Base-by-base conservation (phyloP, 768 basidiomycete genomes). In the Amanita subjunquillea region DNA sequence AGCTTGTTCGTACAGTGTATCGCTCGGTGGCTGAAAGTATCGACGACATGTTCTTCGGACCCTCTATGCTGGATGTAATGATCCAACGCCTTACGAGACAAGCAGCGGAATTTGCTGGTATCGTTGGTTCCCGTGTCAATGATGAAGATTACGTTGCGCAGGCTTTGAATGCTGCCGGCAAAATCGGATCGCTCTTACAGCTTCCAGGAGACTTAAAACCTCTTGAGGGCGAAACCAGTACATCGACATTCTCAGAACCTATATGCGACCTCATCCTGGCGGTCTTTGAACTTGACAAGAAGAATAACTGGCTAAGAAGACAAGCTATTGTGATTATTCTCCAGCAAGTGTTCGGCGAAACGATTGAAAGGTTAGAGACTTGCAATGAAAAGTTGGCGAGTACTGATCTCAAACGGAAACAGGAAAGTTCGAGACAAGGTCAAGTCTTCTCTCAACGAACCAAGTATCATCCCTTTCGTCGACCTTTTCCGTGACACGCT, bases 301-400 rank as follows among this genome's bases (percentile, higher is more conserved):
- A 90, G 67, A 93, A 94, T 61, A 96, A 95, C 59, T 99, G 96
- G 96, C 72, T 98, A 25, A 77, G 95, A 49, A 74, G 91, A 17
- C 96, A 98, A 64, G 94, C 96, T 2, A 91, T 96, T 59, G 88
- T 98, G 12, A 91, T 98, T 48, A 93, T 98, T 54, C 69, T 98
- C 48, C 96, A 98, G 63, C 95, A 98, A 63, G 83, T 98, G 3
- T 75, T 99, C 2, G 95, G 94, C 9, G 89, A 90, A 12, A 97
- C 96, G 0, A 92, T 98, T 59, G 96, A 99, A 67, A 75, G 92
- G 95, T 95, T 50, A 60, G 79, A 65, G 0, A 29, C 40, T 4
- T 54, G 48, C 29, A 30, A 10, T 10, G 20, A 10, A 36, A 48
- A 27, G 42, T 49, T 9, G 25, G 17, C 54, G 25, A 27, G 25